Base-by-base conservation (phyloP, 2,329 filamentous ascomycete genomes). In the Nemania serpens region DNA sequence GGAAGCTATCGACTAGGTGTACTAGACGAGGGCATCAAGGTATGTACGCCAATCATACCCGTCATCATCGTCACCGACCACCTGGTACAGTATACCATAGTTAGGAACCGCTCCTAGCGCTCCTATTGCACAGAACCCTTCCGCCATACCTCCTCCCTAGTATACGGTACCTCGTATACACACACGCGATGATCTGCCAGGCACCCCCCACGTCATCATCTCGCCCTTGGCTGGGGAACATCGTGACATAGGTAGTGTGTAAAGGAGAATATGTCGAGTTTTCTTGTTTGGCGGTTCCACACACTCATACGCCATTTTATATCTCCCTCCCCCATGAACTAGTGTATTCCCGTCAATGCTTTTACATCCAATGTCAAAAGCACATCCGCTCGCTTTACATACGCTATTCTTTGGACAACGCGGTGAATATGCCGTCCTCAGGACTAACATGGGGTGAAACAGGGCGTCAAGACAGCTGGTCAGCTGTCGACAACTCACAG, bases 401-500 rank as follows among this genome's bases (percentile, higher is more conserved):
- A 39, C 54, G 33, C 58, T 58, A 42, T 17, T 9, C 25, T 36
- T 42, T 48, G 36, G 17, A 9, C 45, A 9, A 52, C 25, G 33
- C 1, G 39, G 29, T 41, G 9, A 47, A 55, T 18, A 73, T 73
- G 71, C 67, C 69, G 63, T 57, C 51, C 46, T 67, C 65, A 61
- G 68, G 69, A 66, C 71, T 74, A 69, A 75, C 70, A 5, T 62
- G 58, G 45, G 65, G 65, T 61, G 63, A 65, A 61, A 52, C 64
- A 72, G 70, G 65, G 61, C 68, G 64, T 39, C 68, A 67, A 65
- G 66, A 64, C 50, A 71, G 66, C 54, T 68, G 69, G 56, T 65
- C 66, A 47, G 65, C 57, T 13, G 75, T 77, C 65, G 78, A 79
- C 67, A 81, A 82, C 61, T 76, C 77, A 60, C 77, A 80, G 58